Percentiles rank a stretch among this genome's conserved stretches.
Conservation (phyloP, 1,139 yeast species). For the Kodamaea sp. region DNA sequence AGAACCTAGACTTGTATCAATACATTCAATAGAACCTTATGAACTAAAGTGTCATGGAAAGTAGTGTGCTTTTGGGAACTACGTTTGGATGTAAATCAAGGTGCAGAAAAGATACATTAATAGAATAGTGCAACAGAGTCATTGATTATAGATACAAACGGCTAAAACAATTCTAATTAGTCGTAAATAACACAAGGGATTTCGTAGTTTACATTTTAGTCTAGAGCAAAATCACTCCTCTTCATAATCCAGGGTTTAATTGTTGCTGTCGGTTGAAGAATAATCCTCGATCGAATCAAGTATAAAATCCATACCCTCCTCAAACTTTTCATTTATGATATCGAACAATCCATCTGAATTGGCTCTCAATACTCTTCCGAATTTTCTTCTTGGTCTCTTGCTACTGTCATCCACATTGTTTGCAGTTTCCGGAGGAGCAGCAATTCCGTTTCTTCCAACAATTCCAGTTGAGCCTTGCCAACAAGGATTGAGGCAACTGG, state of each 20-base stretch:
- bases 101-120: too few species aligned
- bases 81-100: too few species aligned
- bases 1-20: too few species aligned
- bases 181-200: too few species aligned
- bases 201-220: too few species aligned
- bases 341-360: constrained; percentile 74
- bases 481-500: constrained; percentile 71
- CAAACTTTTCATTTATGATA: constrained; percentile 77
- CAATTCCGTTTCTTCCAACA: constrained; percentile 15
- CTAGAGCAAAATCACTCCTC: too few species aligned
- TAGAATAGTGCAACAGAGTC: too few species aligned
- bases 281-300: constrained; percentile 69
- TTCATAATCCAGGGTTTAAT: not conserved
- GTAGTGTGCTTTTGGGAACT: too few species aligned
- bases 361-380: constrained; percentile 82
- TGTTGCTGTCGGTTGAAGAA: constrained; percentile 11
- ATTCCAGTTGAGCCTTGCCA: constrained; percentile 57
- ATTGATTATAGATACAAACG: too few species aligned
- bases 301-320: constrained; percentile 82
- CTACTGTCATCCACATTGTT: constrained; percentile 41
- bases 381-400: constrained; percentile 83
- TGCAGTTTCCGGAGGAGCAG: constrained; percentile 11
- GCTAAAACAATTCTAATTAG: too few species aligned
- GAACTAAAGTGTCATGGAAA: too few species aligned
- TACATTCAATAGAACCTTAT: too few species aligned